phyloP scores from a whole-genome alignment of 345 rosid genomes.

The Combretum micranthum region DNA sequence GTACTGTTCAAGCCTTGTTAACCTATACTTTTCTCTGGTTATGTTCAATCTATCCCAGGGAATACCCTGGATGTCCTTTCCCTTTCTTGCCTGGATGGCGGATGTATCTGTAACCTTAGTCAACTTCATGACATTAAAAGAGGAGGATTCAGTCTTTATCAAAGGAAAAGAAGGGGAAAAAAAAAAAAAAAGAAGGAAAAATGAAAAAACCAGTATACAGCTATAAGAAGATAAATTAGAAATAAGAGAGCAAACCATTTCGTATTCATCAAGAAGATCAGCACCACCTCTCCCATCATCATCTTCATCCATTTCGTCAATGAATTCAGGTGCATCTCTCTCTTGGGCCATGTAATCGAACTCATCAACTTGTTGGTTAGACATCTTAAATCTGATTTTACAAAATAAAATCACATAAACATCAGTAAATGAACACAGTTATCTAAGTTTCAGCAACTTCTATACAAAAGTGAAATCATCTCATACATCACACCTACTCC shows the following conservation, averaged over 20 bases:
- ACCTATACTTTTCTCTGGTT: slow-evolving; percentile 46
- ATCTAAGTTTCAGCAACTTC: too few species aligned
- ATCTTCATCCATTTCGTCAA: slow-evolving; percentile 27
- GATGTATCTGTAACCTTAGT: slow-evolving; percentile 43
- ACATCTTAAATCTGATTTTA: slow-evolving; percentile 16
- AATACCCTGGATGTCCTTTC: slow-evolving; percentile 68
- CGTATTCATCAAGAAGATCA: slow-evolving; percentile 22
- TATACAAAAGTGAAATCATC: too few species aligned
- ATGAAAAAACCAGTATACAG: not conserved
- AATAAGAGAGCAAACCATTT: slow-evolving; percentile 18
- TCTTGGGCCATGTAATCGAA: slow-evolving; percentile 22
- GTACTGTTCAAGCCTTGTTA: slow-evolving; percentile 60
- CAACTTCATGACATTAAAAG: slow-evolving; percentile 14
- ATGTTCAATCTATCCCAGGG: slow-evolving; percentile 59
- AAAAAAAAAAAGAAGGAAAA: not conserved
- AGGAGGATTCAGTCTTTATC: not conserved
- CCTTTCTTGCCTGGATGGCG: slow-evolving; percentile 46
- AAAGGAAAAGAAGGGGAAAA: not conserved
- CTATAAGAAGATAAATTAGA: not conserved
- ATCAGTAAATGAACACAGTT: too few species aligned
- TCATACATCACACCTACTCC: too few species aligned
- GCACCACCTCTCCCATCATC: slow-evolving; percentile 14
- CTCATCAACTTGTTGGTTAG: slow-evolving; percentile 21
- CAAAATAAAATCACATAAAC: too few species aligned
- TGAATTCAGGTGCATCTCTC: slow-evolving; percentile 20